Evolutionary conservation across 805 yeast genomes (phyloP), one percentile per base, ranked within the genome.

Genomic region (Ogataea trehalophila): DNA sequence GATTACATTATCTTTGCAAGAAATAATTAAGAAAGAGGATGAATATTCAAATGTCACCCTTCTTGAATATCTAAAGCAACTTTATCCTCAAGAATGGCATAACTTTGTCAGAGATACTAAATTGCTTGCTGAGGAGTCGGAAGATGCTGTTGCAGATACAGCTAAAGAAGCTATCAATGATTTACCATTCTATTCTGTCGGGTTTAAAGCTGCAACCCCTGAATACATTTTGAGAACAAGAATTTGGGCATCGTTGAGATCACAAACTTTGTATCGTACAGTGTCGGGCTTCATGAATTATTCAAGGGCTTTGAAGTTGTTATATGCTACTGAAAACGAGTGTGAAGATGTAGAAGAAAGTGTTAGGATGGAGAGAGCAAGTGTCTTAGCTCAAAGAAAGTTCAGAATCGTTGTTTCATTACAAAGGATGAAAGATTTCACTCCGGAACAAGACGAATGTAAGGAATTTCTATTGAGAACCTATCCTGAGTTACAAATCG

Each of bases 251-350:
- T 87, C 96, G 0, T 68, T 85, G 47, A 74, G 96, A 57, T 77
- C 87, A 2, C 96, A 88, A 59, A 88, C 96, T 0, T 69, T 88
- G 42, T 89, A 83, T 58, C 72, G 96, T 40, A 88, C 96, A 0
- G 74, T 87, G 3, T 79, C 90, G 2, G 96, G 96, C 0, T 88
- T 89, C 60, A 80, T 79, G 78, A 87, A 88, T 60, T 88, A 88
- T 59, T 72, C 80, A 6, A 72, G 77, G 26, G 96, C 96, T 0
- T 71, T 89, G 22, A 83, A 82, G 51, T 67, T 87, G 17, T 68
- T 89, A 4, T 79, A 80, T 59, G 76, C 75, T 50, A 77, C 76
- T 35, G 80, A 79, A 59, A 70, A 70, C 61, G 70, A 72, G 35
- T 69, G 69, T 34, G 69, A 69, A 44, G 56, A 60, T 18, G 57